Percentiles rank a stretch among this genome's conserved stretches.
phyloP scores from a whole-genome alignment of 2,329 filamentous ascomycete species.

The Xylaria sp. region DNA sequence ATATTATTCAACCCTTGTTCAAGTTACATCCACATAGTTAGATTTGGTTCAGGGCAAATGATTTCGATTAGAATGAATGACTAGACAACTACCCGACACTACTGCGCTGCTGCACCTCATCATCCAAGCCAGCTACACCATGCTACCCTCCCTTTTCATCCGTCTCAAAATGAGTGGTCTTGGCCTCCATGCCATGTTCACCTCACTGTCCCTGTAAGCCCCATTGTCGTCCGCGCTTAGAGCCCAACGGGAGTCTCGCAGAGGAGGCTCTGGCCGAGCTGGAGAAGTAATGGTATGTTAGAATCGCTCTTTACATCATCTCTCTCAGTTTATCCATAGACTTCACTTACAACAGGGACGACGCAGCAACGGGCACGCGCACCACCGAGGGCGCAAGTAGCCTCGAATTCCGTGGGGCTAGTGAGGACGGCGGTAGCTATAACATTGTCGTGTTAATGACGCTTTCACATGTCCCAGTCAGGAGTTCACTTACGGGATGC shows the following conservation, averaged over 20 bases:
- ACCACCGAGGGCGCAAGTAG: constrained; percentile 55
- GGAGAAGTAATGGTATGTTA: constrained; percentile 16
- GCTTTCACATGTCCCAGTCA: background rate
- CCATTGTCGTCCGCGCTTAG: constrained; percentile 30
- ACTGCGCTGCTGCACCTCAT: constrained; percentile 11
- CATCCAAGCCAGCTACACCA: constrained; percentile 6
- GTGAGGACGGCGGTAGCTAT: constrained; percentile 52
- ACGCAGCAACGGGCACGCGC: constrained; percentile 64
- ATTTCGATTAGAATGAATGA: constrained; percentile 16
- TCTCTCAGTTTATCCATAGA: background rate
- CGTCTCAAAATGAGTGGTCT: constrained; percentile 19
- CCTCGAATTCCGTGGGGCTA: constrained; percentile 56
- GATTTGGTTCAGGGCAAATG: background rate
- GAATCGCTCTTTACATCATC: background rate
- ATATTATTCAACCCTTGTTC: too few species aligned
- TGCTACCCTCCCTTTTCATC: background rate
- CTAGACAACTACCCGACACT: constrained; percentile 15
- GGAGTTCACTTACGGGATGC: constrained; percentile 50
- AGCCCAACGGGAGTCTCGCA: constrained; percentile 50
- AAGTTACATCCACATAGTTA: background rate
- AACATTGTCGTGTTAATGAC: constrained; percentile 16
- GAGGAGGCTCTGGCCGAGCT: constrained; percentile 50
- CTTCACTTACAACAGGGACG: constrained; percentile 55
- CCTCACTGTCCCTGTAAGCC: background rate
- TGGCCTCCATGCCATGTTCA: background rate